A percentile compares a stretch with the other conserved stretches of the same genome.
phyloP scores from a whole-genome alignment of 345 rosid genomes.

The Citrus maxima region DNA sequence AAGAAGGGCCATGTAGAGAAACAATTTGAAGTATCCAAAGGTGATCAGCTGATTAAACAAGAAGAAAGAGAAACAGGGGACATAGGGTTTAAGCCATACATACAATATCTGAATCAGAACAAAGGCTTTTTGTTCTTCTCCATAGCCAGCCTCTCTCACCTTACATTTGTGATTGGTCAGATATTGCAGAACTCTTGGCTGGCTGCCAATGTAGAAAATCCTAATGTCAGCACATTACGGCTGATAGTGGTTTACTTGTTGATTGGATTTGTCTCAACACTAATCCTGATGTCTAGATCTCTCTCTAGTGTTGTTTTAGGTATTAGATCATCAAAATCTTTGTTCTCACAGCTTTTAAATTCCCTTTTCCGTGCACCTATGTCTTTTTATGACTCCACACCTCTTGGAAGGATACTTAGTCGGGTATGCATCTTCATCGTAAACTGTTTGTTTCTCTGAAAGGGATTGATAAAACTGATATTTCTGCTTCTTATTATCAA shows the following conservation, averaged over 20 bases:
- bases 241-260: conserved; percentile 53
- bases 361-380: conserved; percentile 75
- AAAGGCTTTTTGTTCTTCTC: conserved; percentile 58
- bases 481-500: not conserved
- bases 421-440: conserved; percentile 41
- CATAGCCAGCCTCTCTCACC: conserved; percentile 39
- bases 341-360: conserved; percentile 64
- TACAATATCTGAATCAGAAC: conserved; percentile 58
- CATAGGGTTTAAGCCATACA: conserved; percentile 67
- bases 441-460: not conserved
- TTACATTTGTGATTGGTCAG: conserved; percentile 46
- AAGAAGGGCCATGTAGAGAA: conserved; percentile 40
- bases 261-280: conserved; percentile 39
- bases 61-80: conserved; percentile 88
- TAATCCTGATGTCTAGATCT: conserved; percentile 45
- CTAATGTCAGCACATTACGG: conserved; percentile 45
- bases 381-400: conserved; percentile 77
- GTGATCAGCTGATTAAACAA: conserved; percentile 69
- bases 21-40: conserved; percentile 42
- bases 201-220: conserved; percentile 72
- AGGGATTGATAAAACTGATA: not conserved
- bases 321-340: conserved; percentile 55
- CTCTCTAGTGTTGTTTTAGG: conserved; percentile 43
- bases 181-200: conserved; percentile 70
- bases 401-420: conserved; percentile 72